These are phyloP conservation scores for Meripilus lineatus DNA, from an alignment of 1,284 basidiomycete genomes.

Conservation along the genomic window DNA sequence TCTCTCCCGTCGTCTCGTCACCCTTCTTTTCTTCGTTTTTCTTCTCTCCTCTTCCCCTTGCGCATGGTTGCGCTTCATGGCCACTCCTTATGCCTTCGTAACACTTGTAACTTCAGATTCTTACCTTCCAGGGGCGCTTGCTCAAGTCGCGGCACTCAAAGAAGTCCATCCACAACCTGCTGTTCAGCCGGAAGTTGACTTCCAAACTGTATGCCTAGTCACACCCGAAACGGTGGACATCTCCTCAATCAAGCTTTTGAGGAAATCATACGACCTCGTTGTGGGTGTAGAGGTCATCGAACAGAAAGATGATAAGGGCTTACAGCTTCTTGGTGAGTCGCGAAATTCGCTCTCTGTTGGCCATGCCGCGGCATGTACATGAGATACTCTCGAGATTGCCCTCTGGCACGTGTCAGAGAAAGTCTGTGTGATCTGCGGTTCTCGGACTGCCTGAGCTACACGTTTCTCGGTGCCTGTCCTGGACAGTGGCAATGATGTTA, in stretches of 20 bases:
- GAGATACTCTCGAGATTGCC: no score
- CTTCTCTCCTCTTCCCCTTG: conserved; percentile 10
- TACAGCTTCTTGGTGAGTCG: conserved; percentile 84
- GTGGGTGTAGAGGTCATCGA: conserved; percentile 88
- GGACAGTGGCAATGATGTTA: no score
- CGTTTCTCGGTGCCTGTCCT: no score
- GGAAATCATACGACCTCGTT: conserved; percentile 80
- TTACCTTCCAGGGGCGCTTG: conserved; percentile 91
- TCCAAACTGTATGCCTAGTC: conserved; percentile 88
- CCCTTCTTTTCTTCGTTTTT: conserved; percentile 14
- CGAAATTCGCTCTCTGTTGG: no score
- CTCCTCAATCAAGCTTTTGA: conserved; percentile 76
- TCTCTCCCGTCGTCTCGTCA: conserved; percentile 18
- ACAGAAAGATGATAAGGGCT: conserved; percentile 55
- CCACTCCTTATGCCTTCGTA: conserved; percentile 73
- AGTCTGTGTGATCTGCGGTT: no score
- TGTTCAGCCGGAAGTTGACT: conserved; percentile 55
- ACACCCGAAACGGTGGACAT: conserved; percentile 92
- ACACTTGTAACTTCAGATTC: conserved; percentile 87
- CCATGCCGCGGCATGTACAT: no score
- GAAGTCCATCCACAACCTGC: conserved; percentile 66
- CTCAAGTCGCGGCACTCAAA: conserved; percentile 77
- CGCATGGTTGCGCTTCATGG: conserved; percentile 39
- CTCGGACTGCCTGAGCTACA: no score
- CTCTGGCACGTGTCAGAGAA: no score